A percentile compares a stretch with the other conserved stretches of the same genome.
Conservation (phyloP, 1,139 yeast genomes). For the Debaryomyces fabryi region DNA sequence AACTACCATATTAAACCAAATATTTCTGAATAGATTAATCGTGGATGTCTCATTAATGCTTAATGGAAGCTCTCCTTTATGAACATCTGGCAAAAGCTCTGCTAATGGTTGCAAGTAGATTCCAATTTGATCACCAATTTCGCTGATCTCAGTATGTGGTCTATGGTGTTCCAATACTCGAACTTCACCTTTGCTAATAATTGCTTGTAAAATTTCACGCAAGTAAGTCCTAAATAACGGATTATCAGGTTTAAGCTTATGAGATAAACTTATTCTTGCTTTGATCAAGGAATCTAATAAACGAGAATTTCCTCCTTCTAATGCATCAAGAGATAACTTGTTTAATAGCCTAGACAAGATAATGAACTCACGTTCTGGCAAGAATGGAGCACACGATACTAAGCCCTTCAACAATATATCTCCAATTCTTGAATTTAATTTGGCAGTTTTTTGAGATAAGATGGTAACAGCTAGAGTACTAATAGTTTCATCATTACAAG, state of each 20-base stretch:
- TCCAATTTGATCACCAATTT: slow-evolving; percentile 76
- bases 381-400: slow-evolving; percentile 57
- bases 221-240: slow-evolving; percentile 63
- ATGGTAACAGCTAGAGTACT: slow-evolving; percentile 83
- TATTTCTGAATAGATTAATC: slow-evolving; percentile 70
- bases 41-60: slow-evolving; percentile 47
- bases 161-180: slow-evolving; percentile 80
- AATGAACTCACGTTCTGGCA: slow-evolving; percentile 62
- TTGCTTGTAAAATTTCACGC: slow-evolving; percentile 64
- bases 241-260: slow-evolving; percentile 37
- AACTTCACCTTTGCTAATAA: slow-evolving; percentile 81
- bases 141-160: slow-evolving; percentile 75
- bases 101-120: slow-evolving; percentile 75
- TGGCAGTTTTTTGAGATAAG: slow-evolving; percentile 74
- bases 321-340: slow-evolving; percentile 37
- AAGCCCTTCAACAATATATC: slow-evolving; percentile 56
- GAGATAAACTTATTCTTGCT: slow-evolving; percentile 58
- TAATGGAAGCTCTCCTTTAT: slow-evolving; percentile 40
- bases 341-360: slow-evolving; percentile 55
- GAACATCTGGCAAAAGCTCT: slow-evolving; percentile 62
- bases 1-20: slow-evolving; percentile 93
- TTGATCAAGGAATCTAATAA: slow-evolving; percentile 42
- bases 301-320: slow-evolving; percentile 32
- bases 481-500: slow-evolving; percentile 73
- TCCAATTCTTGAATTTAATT: slow-evolving; percentile 41